Conservation (phyloP, 805 yeast genomes). For the Yamadazyma takamatsuzukensis region DNA sequence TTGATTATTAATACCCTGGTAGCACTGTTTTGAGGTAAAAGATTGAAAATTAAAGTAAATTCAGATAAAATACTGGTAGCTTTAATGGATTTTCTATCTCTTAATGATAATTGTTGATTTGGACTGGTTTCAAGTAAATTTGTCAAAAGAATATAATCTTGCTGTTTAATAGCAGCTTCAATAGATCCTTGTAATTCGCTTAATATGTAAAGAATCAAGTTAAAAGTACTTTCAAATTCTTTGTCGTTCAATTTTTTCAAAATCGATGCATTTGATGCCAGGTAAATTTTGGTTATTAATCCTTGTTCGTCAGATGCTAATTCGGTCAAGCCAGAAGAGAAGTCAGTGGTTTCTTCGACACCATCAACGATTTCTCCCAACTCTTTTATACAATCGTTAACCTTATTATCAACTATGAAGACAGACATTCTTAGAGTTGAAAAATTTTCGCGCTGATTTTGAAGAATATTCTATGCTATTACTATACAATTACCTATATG, state of each 20-base stretch:
- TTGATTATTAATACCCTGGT: conserved; percentile 28
- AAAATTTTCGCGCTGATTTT: conserved; percentile 1
- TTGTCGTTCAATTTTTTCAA: conserved; percentile 37
- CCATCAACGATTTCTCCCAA: conserved; percentile 37
- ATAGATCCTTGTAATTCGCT: conserved; percentile 25
- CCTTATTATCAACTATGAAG: conserved; percentile 40
- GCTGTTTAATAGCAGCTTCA: conserved; percentile 21
- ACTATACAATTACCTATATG: neutral
- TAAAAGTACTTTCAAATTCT: conserved; percentile 45
- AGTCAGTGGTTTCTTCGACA: conserved; percentile 22
- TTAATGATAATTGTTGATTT: conserved; percentile 33
- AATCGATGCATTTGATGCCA: conserved; percentile 23
- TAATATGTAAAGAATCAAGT: conserved; percentile 35
- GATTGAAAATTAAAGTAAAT: conserved; percentile 40
- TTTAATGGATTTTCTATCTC: conserved; percentile 43
- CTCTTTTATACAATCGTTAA: conserved; percentile 38
- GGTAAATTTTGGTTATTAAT: conserved; percentile 25
- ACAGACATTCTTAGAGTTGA: conserved; percentile 34
- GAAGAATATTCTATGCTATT: neutral
- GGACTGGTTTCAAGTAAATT: conserved; percentile 32
- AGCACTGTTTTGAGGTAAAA: conserved; percentile 30
- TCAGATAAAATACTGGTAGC: conserved; percentile 39
- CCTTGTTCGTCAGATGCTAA: conserved; percentile 16
- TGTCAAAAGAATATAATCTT: conserved; percentile 20
- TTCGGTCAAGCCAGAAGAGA: conserved; percentile 23